phyloP scores from a whole-genome alignment of 257 asterid genomes.

The Scutellaria galericulata region DNA sequence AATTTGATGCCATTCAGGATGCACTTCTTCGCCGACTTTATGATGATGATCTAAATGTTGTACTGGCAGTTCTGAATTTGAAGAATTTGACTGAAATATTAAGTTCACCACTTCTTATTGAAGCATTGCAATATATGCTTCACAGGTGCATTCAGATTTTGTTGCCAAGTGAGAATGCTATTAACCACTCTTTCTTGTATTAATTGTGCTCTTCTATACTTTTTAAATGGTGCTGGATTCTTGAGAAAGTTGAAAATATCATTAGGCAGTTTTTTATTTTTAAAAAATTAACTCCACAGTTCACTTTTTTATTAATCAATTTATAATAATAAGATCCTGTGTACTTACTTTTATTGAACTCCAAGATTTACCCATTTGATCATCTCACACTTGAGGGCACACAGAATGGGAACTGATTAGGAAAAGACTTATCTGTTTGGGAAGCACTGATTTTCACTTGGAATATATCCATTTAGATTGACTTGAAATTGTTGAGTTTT shows the following conservation, averaged over 20 bases:
- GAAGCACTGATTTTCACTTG: constrained; percentile 12
- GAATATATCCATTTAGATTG: constrained; percentile 1
- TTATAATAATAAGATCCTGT: background rate
- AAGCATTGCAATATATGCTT: constrained; percentile 61
- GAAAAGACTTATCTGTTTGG: background rate
- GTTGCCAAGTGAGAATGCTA: constrained; percentile 61
- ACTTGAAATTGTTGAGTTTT: constrained; percentile 24
- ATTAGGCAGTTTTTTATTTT: background rate
- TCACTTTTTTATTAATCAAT: constrained; percentile 6
- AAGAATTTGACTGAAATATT: constrained; percentile 58
- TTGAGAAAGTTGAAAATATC: constrained; percentile 8
- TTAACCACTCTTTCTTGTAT: constrained; percentile 7
- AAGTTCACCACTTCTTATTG: constrained; percentile 52
- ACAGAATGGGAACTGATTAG: background rate
- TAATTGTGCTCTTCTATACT: constrained; percentile 10
- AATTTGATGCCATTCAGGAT: constrained; percentile 69
- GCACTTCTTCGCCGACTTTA: constrained; percentile 71
- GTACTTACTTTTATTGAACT: background rate
- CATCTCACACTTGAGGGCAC: constrained; percentile 22
- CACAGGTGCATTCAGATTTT: constrained; percentile 64
- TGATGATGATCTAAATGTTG: constrained; percentile 85
- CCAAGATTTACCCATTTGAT: constrained; percentile 8
- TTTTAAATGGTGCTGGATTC: constrained; percentile 9
- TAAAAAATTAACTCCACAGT: too few relatives aligned
- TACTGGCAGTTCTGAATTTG: constrained; percentile 66